phyloP scores from a whole-genome alignment of 805 yeast genomes.

The Starmerella davenportii region DNA sequence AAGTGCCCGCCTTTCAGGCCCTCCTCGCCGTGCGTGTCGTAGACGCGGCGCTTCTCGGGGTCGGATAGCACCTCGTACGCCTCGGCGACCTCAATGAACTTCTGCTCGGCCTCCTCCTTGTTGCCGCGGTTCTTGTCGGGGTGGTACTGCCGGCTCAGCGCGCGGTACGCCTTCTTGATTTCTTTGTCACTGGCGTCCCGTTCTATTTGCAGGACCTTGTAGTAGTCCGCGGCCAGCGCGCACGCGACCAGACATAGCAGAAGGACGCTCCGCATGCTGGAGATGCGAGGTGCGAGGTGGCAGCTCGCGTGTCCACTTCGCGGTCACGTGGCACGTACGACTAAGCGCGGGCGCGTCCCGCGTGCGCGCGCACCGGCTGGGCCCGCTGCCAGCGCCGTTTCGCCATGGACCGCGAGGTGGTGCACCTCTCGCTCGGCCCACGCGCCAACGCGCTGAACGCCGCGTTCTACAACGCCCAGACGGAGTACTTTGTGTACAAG shows the following conservation, averaged over 20 bases:
- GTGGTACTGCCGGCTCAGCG: constrained; percentile 67
- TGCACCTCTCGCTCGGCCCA: constrained; percentile 59
- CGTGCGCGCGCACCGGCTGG: too few species aligned
- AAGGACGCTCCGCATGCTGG: constrained; percentile 3
- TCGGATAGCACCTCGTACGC: constrained; percentile 79
- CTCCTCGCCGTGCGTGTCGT: constrained; percentile 63
- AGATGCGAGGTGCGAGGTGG: too few species aligned
- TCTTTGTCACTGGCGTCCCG: constrained; percentile 58
- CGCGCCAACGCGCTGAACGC: constrained; percentile 56
- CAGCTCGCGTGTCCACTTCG: neutral
- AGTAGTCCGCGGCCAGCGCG: constrained; percentile 28
- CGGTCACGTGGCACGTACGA: too few species aligned
- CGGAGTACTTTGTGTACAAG: constrained; percentile 39
- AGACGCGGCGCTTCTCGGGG: constrained; percentile 45
- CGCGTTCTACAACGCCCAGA: constrained; percentile 70
- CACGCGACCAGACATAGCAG: constrained; percentile 4
- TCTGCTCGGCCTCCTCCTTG: constrained; percentile 57
- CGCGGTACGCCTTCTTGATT: constrained; percentile 70
- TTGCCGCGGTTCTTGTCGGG: constrained; percentile 78
- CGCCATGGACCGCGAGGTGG: constrained; percentile 38
- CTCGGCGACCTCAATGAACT: constrained; percentile 78
- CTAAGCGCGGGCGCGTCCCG: too few species aligned
- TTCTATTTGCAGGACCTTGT: constrained; percentile 47
- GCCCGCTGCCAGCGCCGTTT: too few species aligned
- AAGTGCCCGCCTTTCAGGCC: constrained; percentile 31